These are phyloP conservation scores for Xylariaceae sp. DNA, from an alignment of 2,329 filamentous ascomycete species.

Conservation along the genomic window DNA sequence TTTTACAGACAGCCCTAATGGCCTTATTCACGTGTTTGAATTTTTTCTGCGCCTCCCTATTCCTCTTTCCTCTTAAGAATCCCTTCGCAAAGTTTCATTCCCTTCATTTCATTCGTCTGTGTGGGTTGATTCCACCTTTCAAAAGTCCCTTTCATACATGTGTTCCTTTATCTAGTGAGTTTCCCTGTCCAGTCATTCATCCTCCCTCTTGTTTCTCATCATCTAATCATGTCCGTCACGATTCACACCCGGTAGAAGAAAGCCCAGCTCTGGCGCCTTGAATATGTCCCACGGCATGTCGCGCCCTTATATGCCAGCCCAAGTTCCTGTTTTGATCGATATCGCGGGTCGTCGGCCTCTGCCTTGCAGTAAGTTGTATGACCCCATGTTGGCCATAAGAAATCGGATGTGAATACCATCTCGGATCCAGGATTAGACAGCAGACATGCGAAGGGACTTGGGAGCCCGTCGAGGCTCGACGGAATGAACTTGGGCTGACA, in stretches of 20 bases:
- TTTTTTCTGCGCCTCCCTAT: background rate
- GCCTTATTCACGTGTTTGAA: background rate
- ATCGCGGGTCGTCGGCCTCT: background rate
- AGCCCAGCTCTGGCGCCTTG: background rate
- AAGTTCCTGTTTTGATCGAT: background rate
- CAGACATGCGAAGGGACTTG: background rate
- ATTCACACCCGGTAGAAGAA: background rate
- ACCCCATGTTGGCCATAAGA: background rate
- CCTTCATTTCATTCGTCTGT: background rate
- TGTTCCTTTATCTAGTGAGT: background rate
- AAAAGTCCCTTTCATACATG: too few relatives aligned
- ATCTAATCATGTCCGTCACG: background rate
- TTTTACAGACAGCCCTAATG: background rate
- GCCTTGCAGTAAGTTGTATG: background rate
- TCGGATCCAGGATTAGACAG: background rate
- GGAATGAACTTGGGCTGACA: background rate
- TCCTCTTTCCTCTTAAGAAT: background rate
- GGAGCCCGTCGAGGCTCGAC: background rate
- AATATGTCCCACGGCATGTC: background rate
- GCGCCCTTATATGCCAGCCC: background rate
- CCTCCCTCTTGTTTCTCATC: background rate
- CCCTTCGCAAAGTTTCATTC: background rate
- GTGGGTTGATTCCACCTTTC: background rate
- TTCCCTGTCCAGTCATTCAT: conserved; percentile 2
- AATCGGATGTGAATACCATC: background rate